Evolutionary conservation across 2,329 filamentous ascomycete genomes (phyloP), one percentile per base, ranked within the genome.

Genomic region (Microcera coccophila): DNA sequence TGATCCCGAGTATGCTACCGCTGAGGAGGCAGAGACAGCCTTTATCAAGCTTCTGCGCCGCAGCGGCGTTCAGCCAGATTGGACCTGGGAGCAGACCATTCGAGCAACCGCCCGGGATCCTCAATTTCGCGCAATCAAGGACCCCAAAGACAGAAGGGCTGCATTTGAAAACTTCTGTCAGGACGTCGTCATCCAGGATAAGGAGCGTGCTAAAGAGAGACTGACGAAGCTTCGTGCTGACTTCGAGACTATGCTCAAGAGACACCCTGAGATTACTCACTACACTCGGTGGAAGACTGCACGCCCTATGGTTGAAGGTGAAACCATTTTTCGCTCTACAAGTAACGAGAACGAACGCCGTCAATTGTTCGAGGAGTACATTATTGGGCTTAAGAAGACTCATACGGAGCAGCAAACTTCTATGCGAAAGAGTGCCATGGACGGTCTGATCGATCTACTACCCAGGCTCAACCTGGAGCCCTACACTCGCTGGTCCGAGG

Each of bases 221-320:
- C 77, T 95, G 65, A 78, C 87, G 57, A 97, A 96, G 72, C 77
- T 97, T 61, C 87, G 90, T 59, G 78, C 87, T 66, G 93, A 97
- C 73, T 98, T 98, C 67, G 85, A 86, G 55, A 90, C 84, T 42
- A 98, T 98, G 93, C 78, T 98, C 54, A 89, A 85, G 68, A 90
- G 90, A 53, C 91, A 98, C 65, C 90, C 90, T 48, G 93, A 98
- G 67, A 97, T 98, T 67, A 93, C 90, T 66, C 82, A 96, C 65
- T 96, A 94, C 66, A 96, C 91, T 32, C 85, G 90, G 48, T 98
- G 93, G 93, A 95, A 90, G 76, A 96, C 89, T 14, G 93, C 91
- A 40, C 84, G 88, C 38, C 89, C 90, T 9, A 94, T 96, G 52
- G 89, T 98, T 49, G 89, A 97, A 67, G 86, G 86, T 38, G 93